Base-by-base conservation (phyloP, 164 flowering plant species). In the Liriodendron chinense region DNA sequence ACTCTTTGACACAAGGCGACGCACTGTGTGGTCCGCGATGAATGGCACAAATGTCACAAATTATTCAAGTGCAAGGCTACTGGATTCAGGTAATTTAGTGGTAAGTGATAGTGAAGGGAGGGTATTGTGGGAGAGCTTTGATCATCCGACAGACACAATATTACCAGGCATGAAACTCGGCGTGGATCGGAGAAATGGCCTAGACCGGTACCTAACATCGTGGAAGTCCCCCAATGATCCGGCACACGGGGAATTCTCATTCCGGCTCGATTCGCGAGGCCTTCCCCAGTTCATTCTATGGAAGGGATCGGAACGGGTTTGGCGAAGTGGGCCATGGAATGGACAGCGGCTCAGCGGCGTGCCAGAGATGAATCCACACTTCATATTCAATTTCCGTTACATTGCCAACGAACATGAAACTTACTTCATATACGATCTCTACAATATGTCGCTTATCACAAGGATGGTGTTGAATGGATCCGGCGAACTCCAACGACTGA, bases 61-160 rank as follows among this genome's bases (percentile, higher is more conserved):
- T 1, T 74, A 43, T 47, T 9, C 79, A 0, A 59, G 65, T 0
- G 88, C 85, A 0, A 71, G 78, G 74, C 83, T 91, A 3, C 63
- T 86, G 34, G 89, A 86, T 47, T 24, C 85, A 0, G 93, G 93
- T 18, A 90, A 90, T 57, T 73, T 90, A 2, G 84, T 88, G 2
- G 1, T 89, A 72, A 47, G 22, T 6, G 20, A 59, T 7, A 49
- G 49, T 78, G 47, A 69, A 57, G 65, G 23, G 74, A 69, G 1
- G 79, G 23, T 75, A 18, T 1, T 85, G 1, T 89, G 95, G 95
- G 89, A 89, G 62, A 86, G 93, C 78, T 89, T 86, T 71, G 89
- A 88, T 78, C 68, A 80, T 68, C 89, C 89, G 0, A 71, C 83
- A 0, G 74, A 88, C 59, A 80, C 86, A 0, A 10, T 78, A 3